phyloP scores from a whole-genome alignment of 257 asterid species.

The Coffea canephora region DNA sequence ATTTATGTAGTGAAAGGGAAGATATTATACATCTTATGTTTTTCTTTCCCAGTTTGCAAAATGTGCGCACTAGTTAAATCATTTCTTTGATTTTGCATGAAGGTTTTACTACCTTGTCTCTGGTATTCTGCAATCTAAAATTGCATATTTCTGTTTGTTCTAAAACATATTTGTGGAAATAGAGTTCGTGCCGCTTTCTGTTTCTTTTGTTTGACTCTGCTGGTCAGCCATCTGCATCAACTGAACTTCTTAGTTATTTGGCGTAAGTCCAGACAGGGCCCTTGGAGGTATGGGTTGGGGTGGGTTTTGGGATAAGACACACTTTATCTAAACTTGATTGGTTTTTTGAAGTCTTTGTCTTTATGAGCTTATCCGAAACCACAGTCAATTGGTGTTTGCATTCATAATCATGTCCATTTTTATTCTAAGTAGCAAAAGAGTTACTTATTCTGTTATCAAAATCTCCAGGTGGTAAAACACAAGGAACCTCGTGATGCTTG shows the following conservation, averaged over 20 bases:
- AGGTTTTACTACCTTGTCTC: not conserved
- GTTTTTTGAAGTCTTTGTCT: not conserved
- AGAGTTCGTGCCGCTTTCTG: not conserved
- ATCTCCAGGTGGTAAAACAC: conserved; percentile 59
- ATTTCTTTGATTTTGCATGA: not conserved
- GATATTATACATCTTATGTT: not conserved
- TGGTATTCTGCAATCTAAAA: not conserved
- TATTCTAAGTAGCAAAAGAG: not conserved
- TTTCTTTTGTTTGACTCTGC: not conserved
- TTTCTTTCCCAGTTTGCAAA: not conserved
- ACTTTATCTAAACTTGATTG: not conserved
- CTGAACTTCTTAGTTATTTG: not conserved
- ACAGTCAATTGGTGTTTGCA: not conserved
- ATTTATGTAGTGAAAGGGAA: not conserved
- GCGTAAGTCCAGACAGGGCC: not conserved
- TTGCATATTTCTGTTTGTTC: not conserved
- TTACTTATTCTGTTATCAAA: conserved; percentile 8
- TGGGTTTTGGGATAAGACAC: not conserved
- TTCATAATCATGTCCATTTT: not conserved
- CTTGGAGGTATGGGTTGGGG: not conserved
- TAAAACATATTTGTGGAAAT: not conserved
- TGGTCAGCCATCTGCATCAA: not conserved
- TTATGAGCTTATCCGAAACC: not conserved
- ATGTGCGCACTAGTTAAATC: not conserved
- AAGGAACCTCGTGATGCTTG: conserved; percentile 99